phyloP scores from a whole-genome alignment of 2,329 filamentous ascomycete genomes.

The Apiospora kogelbergensis region DNA sequence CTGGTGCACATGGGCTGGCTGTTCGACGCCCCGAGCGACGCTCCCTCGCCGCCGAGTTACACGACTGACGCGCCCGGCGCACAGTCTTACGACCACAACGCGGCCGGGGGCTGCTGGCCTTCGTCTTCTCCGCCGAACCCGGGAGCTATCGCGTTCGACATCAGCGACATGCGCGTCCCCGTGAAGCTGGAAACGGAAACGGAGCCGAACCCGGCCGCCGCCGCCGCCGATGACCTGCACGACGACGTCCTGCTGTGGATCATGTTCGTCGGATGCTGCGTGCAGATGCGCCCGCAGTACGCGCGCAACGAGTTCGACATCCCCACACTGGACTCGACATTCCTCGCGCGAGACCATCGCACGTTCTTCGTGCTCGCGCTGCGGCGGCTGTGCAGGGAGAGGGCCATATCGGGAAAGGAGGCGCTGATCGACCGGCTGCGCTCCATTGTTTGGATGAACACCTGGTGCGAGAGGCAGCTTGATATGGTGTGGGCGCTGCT shows the following conservation, averaged over 20 bases:
- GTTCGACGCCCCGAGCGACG: conserved; percentile 2
- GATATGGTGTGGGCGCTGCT: conserved; percentile 24
- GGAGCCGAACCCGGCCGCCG: neutral
- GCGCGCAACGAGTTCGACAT: conserved; percentile 16
- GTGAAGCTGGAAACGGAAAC: neutral
- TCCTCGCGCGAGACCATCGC: conserved; percentile 23
- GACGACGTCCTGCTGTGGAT: conserved; percentile 30
- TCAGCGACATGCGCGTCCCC: neutral
- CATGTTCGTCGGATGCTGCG: conserved; percentile 32
- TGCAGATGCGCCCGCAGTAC: conserved; percentile 20
- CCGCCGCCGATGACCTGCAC: conserved; percentile 23
- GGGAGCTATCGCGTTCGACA: too few relatives aligned
- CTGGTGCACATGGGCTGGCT: conserved; percentile 26
- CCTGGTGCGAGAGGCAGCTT: conserved; percentile 32
- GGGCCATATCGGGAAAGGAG: conserved; percentile 25
- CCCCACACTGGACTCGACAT: conserved; percentile 18
- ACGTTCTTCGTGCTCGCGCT: conserved; percentile 30
- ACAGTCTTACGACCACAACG: neutral
- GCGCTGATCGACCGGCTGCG: conserved; percentile 23
- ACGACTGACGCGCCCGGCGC: neutral
- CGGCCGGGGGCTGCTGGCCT: conserved; percentile 10
- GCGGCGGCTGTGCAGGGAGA: conserved; percentile 25
- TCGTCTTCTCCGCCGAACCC: too few relatives aligned
- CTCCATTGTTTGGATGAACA: conserved; percentile 29
- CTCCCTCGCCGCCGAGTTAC: neutral